Conservation (phyloP, 2,329 filamentous ascomycete genomes). For the Fusarium sp. region DNA sequence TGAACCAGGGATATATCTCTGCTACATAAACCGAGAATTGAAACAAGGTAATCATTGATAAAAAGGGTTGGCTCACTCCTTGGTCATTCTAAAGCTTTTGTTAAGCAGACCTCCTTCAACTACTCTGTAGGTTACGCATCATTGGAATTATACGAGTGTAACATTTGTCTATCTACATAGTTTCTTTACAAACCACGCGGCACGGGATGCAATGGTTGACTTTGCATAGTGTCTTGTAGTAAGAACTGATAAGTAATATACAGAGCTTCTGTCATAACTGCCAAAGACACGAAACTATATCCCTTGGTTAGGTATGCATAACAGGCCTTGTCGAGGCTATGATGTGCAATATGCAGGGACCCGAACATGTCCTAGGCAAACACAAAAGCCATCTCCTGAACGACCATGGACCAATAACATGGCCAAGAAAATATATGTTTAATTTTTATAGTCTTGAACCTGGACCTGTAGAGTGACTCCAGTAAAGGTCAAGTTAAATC, state of each 20-base stretch:
- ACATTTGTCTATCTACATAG: not conserved
- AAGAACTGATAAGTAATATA: no score
- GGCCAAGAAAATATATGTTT: not conserved
- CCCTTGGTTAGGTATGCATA: not conserved
- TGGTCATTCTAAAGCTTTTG: not conserved
- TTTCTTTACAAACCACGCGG: no score
- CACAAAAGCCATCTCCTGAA: not conserved
- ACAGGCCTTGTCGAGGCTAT: constrained; percentile 1
- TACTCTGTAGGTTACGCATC: not conserved
- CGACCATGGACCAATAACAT: not conserved
- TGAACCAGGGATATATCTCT: not conserved
- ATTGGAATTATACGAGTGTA: not conserved
- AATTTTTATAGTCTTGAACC: not conserved
- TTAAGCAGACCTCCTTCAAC: not conserved
- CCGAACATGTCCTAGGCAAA: constrained; percentile 17
- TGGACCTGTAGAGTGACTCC: not conserved
- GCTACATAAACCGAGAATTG: not conserved
- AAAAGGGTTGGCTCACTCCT: no score
- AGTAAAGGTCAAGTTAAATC: not conserved
- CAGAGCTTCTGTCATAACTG: no score
- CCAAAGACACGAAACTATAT: no score
- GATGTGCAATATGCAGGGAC: constrained; percentile 22
- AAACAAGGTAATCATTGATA: no score
- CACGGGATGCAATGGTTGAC: not conserved
- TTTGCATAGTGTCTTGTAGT: no score